Conservation (phyloP, 768 basidiomycete species). For the Lyophyllum shimeji region DNA sequence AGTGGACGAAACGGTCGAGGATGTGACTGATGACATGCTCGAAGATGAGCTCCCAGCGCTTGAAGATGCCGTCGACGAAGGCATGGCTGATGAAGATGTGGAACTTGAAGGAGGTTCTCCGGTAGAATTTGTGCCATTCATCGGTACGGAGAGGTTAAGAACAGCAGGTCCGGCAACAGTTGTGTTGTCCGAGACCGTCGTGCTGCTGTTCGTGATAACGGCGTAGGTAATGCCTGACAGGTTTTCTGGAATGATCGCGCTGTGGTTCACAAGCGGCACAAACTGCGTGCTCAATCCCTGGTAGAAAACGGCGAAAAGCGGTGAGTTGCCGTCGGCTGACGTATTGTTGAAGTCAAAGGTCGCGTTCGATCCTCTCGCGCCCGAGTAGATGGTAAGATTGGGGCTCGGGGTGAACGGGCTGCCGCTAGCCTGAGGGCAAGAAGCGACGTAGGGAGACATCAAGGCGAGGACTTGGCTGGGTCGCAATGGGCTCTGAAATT, state of each 20-base stretch:
- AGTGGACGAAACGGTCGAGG: too few species aligned
- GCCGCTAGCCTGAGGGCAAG: conserved; percentile 39
- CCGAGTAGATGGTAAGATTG: conserved; percentile 27
- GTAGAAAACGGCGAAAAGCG: conserved; percentile 41
- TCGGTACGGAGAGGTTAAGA: conserved; percentile 4
- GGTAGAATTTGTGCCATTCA: conserved; percentile 4
- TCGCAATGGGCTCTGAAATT: conserved; percentile 17
- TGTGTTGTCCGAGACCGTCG: background rate
- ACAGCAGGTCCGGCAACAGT: conserved; percentile 14
- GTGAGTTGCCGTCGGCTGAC: conserved; percentile 5
- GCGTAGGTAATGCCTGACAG: conserved; percentile 11
- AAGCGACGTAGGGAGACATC: conserved; percentile 37
- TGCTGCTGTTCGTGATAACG: conserved; percentile 12
- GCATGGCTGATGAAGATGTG: background rate
- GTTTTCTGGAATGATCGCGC: conserved; percentile 10
- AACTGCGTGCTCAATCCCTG: conserved; percentile 31
- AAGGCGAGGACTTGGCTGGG: conserved; percentile 25
- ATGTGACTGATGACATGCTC: too few species aligned
- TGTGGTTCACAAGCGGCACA: conserved; percentile 12
- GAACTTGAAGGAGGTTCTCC: conserved; percentile 1
- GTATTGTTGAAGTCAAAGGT: conserved; percentile 23
- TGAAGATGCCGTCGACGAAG: background rate
- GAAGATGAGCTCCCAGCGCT: too few species aligned
- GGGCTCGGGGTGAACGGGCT: conserved; percentile 39
- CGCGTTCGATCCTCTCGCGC: conserved; percentile 26